Conservation (phyloP, 75 land plant species). For the Pinus tabuliformis region DNA sequence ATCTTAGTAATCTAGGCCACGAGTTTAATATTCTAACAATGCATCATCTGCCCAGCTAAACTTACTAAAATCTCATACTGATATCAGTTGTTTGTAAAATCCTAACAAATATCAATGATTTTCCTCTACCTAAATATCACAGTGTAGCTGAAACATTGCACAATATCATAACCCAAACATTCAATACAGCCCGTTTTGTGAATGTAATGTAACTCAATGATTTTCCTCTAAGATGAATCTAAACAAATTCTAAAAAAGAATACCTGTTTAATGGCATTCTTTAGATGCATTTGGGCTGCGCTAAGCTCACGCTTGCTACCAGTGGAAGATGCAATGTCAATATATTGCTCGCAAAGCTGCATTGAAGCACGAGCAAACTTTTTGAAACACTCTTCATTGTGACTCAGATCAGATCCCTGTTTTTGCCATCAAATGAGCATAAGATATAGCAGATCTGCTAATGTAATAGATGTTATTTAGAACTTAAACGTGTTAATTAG, state of each 20-base stretch:
- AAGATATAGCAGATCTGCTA: background rate
- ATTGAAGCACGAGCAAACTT: constrained; percentile 70
- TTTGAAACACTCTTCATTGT: constrained; percentile 59
- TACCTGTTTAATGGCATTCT: constrained; percentile 77
- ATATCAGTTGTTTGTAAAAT: background rate
- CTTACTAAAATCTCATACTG: background rate
- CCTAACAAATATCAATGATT: background rate
- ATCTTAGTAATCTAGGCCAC: background rate
- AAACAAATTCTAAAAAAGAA: background rate
- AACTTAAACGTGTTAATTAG: too few relatives aligned
- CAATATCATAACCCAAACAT: background rate
- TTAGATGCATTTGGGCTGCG: constrained; percentile 84
- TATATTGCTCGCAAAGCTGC: constrained; percentile 71
- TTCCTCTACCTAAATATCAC: background rate
- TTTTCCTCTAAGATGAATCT: background rate
- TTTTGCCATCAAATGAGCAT: constrained; percentile 1
- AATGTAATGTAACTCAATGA: background rate
- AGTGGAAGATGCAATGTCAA: constrained; percentile 51
- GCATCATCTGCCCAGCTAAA: background rate
- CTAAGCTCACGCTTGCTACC: constrained; percentile 59
- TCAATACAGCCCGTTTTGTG: too few relatives aligned
- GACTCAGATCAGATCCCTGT: constrained; percentile 84
- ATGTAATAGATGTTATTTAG: background rate
- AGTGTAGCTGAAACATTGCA: background rate
- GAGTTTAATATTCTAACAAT: background rate